Base-by-base conservation (phyloP, 2,329 filamentous ascomycete species). In the Cadophora sp. region DNA sequence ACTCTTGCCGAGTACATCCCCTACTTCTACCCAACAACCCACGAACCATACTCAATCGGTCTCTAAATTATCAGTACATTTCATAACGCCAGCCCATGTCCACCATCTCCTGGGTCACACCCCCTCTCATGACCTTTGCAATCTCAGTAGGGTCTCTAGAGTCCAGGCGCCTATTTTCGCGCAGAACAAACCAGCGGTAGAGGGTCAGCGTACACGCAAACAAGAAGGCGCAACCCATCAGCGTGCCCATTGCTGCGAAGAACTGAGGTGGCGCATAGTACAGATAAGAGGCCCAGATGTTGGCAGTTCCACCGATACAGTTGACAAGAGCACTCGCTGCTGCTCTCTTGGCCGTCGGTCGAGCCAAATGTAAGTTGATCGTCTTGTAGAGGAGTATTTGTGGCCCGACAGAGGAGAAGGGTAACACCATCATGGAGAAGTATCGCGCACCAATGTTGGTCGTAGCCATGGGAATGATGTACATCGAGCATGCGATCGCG, bases 61-160 rank as follows among this genome's bases (percentile, higher is more conserved):
- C 34, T 37, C 14, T 11, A 34, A 22, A 29, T 51, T 55, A 29
- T 77, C 65, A 81, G 65, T 78, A 82, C 80, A 82, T 82, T 69
- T 82, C 81, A 64, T 82, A 82, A 5, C 81, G 78, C 81, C 80
- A 83, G 40, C 75, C 75, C 11, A 83, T 69, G 27, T 78, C 75
- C 9, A 82, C 75, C 81, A 82, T 82, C 70, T 83, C 80, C 60
- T 80, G 77, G 0, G 81, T 83, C 4, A 82, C 81, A 9, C 81
- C 81, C 3, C 79, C 79, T 64, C 78, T 80, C 19, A 80, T 75
- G 4, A 77, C 81, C 73, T 81, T 80, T 0, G 76, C 79, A 66
- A 82, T 78, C 64, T 78, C 46, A 3, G 72, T 76, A 1, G 75
- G 75, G n/a, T 80, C 75, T 3, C 77, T 79, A 0, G 79, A 80